These are phyloP conservation scores for Fusarium sp. DNA, from an alignment of 2,329 filamentous ascomycete species.

Conservation along the genomic window DNA sequence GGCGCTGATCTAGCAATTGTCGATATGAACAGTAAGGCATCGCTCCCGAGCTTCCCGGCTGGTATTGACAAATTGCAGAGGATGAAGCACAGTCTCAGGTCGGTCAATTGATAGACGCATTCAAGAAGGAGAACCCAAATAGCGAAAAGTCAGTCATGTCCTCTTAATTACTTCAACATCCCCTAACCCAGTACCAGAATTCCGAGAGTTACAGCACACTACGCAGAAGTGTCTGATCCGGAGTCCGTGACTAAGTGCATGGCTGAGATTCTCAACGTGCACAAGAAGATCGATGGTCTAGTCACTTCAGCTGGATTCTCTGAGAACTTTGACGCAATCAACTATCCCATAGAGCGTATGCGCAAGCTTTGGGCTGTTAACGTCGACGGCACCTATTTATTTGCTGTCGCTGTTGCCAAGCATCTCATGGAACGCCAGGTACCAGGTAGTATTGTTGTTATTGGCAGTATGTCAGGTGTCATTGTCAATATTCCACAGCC, in stretches of 20 bases:
- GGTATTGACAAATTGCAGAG: slow-evolving; percentile 62
- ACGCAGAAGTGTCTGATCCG: slow-evolving; percentile 86
- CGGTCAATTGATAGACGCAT: slow-evolving; percentile 77
- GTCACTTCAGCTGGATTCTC: slow-evolving; percentile 96
- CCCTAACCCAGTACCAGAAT: slow-evolving; percentile 59
- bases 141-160: slow-evolving; percentile 67
- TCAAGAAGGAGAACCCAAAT: slow-evolving; percentile 82
- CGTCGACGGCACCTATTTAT: slow-evolving; percentile 91
- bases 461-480: slow-evolving; percentile 92
- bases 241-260: slow-evolving; percentile 81
- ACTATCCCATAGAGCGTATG: slow-evolving; percentile 90
- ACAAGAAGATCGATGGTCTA: slow-evolving; percentile 89
- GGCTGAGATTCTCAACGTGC: slow-evolving; percentile 65
- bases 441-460: slow-evolving; percentile 88
- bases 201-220: slow-evolving; percentile 89
- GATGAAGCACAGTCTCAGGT: slow-evolving; percentile 86
- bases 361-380: slow-evolving; percentile 95
- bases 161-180: accelerated
- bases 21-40: slow-evolving; percentile 83
- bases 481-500: slow-evolving; percentile 97
- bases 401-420: slow-evolving; percentile 84
- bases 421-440: slow-evolving; percentile 87
- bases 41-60: not conserved
- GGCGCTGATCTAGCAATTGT: slow-evolving; percentile 92
- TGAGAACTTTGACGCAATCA: slow-evolving; percentile 91